Evolutionary conservation across 441 rosid genomes (phyloP).

Genomic region (Syzygium malaccense): DNA sequence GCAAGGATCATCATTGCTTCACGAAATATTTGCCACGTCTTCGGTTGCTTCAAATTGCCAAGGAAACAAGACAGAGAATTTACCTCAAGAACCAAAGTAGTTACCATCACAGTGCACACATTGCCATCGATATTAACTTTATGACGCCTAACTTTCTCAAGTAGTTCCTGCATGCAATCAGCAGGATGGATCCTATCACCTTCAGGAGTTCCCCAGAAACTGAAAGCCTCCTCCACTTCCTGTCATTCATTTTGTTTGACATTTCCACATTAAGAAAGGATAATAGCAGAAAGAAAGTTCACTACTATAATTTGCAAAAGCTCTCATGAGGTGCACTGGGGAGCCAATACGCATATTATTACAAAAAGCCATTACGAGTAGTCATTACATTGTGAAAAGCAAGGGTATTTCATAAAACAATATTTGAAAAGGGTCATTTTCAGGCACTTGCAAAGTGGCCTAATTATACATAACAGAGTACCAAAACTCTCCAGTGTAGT

Average conservation of each 20-base stretch:
- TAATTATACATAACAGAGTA: not conserved
- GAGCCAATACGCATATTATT: not conserved
- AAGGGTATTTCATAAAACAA: not conserved
- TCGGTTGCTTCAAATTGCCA: not conserved
- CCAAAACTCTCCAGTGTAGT: not conserved
- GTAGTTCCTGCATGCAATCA: constrained; percentile 94
- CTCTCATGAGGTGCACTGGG: not conserved
- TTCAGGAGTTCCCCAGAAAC: constrained; percentile 97
- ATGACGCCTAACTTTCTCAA: constrained; percentile 94
- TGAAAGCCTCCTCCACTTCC: constrained; percentile 91
- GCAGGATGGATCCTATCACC: constrained; percentile 97
- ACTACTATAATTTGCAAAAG: not conserved
- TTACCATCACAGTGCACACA: constrained; percentile 95
- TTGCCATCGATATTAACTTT: constrained; percentile 90
- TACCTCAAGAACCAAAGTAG: constrained; percentile 99
- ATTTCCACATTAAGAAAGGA: not conserved
- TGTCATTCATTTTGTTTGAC: constrained; percentile 23
- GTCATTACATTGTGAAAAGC: not conserved
- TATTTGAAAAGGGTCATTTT: not conserved
- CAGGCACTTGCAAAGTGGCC: not conserved
- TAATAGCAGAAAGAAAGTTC: not conserved
- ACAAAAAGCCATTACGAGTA: not conserved
- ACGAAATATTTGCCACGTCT: not conserved
- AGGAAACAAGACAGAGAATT: not conserved
- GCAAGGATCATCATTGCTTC: not conserved